Conservation (phyloP, 139 green algal species). For the Chlamydomonas sp. region DNA sequence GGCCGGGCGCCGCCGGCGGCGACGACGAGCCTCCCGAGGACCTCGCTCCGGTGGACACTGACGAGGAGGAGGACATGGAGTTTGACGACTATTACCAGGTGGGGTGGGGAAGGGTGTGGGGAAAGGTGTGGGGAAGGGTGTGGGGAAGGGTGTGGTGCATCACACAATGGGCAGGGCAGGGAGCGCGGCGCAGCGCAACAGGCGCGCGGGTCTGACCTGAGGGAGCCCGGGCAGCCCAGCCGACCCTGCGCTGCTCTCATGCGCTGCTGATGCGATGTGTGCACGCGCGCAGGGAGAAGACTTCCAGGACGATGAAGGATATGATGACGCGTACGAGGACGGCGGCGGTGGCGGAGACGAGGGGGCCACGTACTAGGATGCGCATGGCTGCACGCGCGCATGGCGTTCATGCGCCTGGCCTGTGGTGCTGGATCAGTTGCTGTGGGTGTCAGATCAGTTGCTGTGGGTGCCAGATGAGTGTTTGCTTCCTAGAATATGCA, state of each 20-base stretch:
- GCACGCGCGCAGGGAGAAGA: constrained; percentile 20
- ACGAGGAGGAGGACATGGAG: constrained; percentile 41
- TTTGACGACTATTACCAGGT: constrained; percentile 38
- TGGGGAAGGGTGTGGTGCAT: neutral
- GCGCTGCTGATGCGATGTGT: neutral
- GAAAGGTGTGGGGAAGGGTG: neutral
- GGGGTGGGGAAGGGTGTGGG: neutral
- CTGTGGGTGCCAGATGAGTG: too few relatives aligned
- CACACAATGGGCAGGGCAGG: neutral
- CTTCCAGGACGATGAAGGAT: constrained; percentile 35
- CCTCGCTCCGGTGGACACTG: constrained; percentile 20
- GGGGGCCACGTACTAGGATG: neutral
- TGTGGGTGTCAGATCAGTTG: too few relatives aligned
- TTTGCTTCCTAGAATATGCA: too few relatives aligned
- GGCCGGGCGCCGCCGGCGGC: constrained; percentile 3
- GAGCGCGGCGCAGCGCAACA: too few relatives aligned
- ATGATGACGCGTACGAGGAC: constrained; percentile 23
- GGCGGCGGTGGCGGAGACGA: constrained; percentile 23
- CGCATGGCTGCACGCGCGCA: too few relatives aligned
- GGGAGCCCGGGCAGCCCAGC: neutral
- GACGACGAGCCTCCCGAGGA: constrained; percentile 16
- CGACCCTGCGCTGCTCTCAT: neutral
- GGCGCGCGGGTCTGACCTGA: too few relatives aligned
- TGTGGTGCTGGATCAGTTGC: too few relatives aligned
- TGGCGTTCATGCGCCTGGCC: too few relatives aligned